A percentile compares a stretch with the other conserved stretches of the same genome.
Conservation (phyloP, 1,284 basidiomycete species). For the Heterobasidion parviporum region DNA sequence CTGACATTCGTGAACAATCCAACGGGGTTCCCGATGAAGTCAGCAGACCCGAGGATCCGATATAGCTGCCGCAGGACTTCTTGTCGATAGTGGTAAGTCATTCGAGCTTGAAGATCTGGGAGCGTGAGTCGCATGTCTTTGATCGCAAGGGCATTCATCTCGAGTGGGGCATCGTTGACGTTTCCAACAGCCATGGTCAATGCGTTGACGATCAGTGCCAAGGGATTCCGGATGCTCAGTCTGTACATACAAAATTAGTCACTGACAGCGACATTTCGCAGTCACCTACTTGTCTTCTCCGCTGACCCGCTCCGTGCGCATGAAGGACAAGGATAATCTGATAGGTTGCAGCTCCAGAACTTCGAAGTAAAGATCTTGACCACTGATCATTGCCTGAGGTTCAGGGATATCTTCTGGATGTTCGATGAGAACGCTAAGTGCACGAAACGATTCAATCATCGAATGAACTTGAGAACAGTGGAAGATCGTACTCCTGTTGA, state of each 20-base stretch:
- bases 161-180: constrained; percentile 94
- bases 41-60: constrained; percentile 92
- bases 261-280: neutral
- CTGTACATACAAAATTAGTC: constrained; percentile 26
- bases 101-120: constrained; percentile 79
- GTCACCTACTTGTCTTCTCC: constrained; percentile 80
- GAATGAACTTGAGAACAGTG: neutral
- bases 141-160: constrained; percentile 90
- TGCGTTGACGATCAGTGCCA: constrained; percentile 92
- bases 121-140: constrained; percentile 90
- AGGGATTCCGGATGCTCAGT: constrained; percentile 81
- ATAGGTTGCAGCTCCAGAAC: constrained; percentile 96
- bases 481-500: constrained; percentile 56
- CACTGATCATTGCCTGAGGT: constrained; percentile 55
- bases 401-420: constrained; percentile 76
- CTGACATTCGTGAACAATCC: constrained; percentile 98
- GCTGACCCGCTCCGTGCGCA: constrained; percentile 91
- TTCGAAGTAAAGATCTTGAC: constrained; percentile 91
- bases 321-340: constrained; percentile 89
- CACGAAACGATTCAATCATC: constrained; percentile 1
- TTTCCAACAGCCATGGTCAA: constrained; percentile 97
- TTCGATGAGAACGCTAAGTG: constrained; percentile 65
- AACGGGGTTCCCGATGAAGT: constrained; percentile 91
- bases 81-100: constrained; percentile 91
- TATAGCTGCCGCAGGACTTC: constrained; percentile 93